Evolutionary conservation across 1,284 basidiomycete genomes (phyloP).

Genomic region (Mrakiaceae sp.): DNA sequence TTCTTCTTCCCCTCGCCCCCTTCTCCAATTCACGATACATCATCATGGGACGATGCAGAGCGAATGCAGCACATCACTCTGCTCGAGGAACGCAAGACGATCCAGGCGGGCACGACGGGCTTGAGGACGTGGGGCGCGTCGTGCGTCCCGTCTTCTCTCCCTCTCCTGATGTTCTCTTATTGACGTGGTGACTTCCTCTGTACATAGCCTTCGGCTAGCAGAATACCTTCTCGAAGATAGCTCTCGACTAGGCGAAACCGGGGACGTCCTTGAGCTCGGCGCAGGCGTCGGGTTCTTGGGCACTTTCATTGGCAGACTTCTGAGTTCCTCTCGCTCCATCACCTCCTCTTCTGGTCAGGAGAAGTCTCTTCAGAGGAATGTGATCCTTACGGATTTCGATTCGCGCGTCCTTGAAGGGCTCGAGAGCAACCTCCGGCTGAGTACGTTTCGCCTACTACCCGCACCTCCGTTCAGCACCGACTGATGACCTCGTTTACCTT

Average conservation of each 20-base stretch:
- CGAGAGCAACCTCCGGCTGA: conserved; percentile 26
- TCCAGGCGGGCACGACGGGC: conserved; percentile 36
- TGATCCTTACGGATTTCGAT: conserved; percentile 6
- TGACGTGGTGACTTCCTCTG: no score
- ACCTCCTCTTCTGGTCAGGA: not conserved
- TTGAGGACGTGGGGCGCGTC: conserved; percentile 33
- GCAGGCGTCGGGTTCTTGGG: conserved; percentile 35
- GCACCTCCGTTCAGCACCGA: not conserved
- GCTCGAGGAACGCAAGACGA: conserved; percentile 34
- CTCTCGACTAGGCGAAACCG: not conserved
- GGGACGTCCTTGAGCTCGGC: conserved; percentile 30
- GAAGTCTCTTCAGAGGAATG: not conserved
- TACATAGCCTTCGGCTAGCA: not conserved
- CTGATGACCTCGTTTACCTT: not conserved
- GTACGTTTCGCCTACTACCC: conserved; percentile 21
- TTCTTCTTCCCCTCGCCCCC: conserved; percentile 28
- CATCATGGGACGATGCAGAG: not conserved
- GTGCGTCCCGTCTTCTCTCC: not conserved
- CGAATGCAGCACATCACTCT: conserved; percentile 24
- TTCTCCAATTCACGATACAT: conserved; percentile 8
- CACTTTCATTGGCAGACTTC: conserved; percentile 22
- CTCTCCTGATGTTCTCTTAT: not conserved
- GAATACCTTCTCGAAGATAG: conserved; percentile 13
- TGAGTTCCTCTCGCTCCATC: not conserved
- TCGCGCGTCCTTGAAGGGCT: conserved; percentile 21